Evolutionary conservation across 2,329 filamentous ascomycete genomes (phyloP), one percentile per base, ranked within the genome.

Genomic region (Lecanicillium sp.): DNA sequence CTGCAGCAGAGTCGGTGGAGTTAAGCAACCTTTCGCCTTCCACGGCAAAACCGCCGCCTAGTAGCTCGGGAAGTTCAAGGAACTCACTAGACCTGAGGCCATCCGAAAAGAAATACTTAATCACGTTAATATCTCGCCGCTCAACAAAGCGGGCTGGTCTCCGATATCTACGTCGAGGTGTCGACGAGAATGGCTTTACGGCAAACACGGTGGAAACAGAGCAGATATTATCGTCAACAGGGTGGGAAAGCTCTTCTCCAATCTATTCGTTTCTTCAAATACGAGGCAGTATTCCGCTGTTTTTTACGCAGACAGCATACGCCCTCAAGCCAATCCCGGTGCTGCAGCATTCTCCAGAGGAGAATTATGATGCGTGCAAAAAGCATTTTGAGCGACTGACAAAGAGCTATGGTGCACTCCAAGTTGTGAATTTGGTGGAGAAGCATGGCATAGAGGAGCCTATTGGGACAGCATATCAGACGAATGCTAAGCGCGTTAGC

Each of bases 151-250:
- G 92, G 30, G 88, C 90, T 15, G 92, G 92, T 3, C 65, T 96
- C 19, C 78, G 92, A 38, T 98, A 98, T 60, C 70, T 95, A 3
- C 82, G 92, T 9, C 80, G 92, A 18, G 92, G 92, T 6, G 77
- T 95, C 16, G 88, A 98, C 49, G 88, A 96, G 42, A 78, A 89
- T 42, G 92, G 92, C 0, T 80, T 85, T 50, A 80, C 84, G 4
- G 92, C 92, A 14, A 98, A 98, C 53, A 80, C 73, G 19, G 90
- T 96, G 15, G 92, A 98, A 63, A 95, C 90, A 0, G 92, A 98
- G 56, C 92, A 98, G 59, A 83, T 98, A 9, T 69, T 98, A 3
- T 92, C 86, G 0, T 73, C 75, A 0, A 67, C 78, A 2, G 69
- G 70, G 1, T 89, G 84, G 78, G 70, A 78, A 14, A 55, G 70